These are phyloP conservation scores for Austroboletus novae-zelandiae DNA, from an alignment of 1,284 basidiomycete genomes.

Conservation along the genomic window DNA sequence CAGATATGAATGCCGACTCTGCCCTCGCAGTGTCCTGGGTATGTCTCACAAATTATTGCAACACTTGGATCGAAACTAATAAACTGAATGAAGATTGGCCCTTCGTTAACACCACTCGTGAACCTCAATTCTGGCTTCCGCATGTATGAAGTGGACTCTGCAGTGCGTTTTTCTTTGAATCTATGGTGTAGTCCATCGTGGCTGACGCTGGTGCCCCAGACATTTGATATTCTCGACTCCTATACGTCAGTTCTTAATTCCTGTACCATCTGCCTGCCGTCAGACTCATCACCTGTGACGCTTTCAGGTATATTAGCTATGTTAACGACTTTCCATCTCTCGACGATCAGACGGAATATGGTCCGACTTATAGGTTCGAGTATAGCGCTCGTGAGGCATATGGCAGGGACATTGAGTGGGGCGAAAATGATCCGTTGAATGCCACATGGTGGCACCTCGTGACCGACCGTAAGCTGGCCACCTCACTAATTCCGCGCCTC, in stretches of 20 bases:
- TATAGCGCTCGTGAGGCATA: constrained; percentile 43
- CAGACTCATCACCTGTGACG: neutral
- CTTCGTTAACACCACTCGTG: constrained; percentile 68
- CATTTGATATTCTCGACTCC: neutral
- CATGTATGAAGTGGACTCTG: constrained; percentile 73
- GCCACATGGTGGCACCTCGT: constrained; percentile 48
- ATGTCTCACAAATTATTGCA: constrained; percentile 4
- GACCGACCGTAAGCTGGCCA: constrained; percentile 33
- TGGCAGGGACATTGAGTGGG: constrained; percentile 40
- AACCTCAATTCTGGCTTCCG: constrained; percentile 78
- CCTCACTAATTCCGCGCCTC: neutral
- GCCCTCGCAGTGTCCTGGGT: constrained; percentile 56
- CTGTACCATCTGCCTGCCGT: neutral
- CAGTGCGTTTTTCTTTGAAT: constrained; percentile 38
- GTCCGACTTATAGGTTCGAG: constrained; percentile 40
- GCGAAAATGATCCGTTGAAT: constrained; percentile 40
- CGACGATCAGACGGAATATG: constrained; percentile 31
- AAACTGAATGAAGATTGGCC: constrained; percentile 44
- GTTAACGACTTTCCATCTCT: constrained; percentile 34
- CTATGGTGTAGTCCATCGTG: neutral
- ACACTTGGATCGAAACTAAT: neutral
- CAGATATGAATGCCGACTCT: constrained; percentile 48
- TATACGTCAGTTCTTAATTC: neutral
- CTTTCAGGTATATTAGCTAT: constrained; percentile 30
- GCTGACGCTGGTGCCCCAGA: neutral